Evolutionary conservation across 2,329 filamentous ascomycete species (phyloP).

Genomic region (Curvularia spicifera): DNA sequence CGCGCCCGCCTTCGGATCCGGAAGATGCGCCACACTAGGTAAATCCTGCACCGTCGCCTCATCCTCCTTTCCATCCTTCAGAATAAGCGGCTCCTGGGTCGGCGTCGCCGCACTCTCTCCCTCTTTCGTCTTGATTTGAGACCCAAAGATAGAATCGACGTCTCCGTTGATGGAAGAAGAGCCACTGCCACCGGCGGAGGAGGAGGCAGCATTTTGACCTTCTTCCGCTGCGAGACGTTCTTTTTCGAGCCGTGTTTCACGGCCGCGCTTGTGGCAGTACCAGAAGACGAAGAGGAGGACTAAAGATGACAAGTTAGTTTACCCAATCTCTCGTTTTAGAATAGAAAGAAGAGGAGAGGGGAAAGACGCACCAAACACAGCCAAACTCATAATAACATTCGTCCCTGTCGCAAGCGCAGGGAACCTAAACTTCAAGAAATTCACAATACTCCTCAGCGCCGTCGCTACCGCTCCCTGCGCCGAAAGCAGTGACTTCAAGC

Average conservation of each 20-base stretch:
- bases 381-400: conserved; percentile 88
- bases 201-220: conserved; percentile 29
- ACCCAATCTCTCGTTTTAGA: neutral
- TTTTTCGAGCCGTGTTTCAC: conserved; percentile 78
- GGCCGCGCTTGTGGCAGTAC: conserved; percentile 97
- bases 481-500: conserved; percentile 77
- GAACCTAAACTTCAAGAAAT: conserved; percentile 84
- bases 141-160: conserved; percentile 39
- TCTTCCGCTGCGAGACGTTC: conserved; percentile 54
- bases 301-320: conserved; percentile 13
- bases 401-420: conserved; percentile 84
- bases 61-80: conserved; percentile 35
- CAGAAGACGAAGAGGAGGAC: conserved; percentile 93
- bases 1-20: conserved; percentile 37
- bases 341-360: neutral
- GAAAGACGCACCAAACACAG: conserved; percentile 74
- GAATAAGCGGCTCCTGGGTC: conserved; percentile 29
- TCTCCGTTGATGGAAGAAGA: conserved; percentile 41
- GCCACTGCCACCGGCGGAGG: conserved; percentile 29
- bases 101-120: conserved; percentile 29
- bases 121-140: conserved; percentile 25
- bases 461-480: conserved; percentile 86
- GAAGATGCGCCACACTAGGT: conserved; percentile 47
- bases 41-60: conserved; percentile 39
- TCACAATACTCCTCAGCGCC: conserved; percentile 88